These are phyloP conservation scores for Spiraea crenata DNA, from an alignment of 331 rosid genomes.

Conservation along the genomic window DNA sequence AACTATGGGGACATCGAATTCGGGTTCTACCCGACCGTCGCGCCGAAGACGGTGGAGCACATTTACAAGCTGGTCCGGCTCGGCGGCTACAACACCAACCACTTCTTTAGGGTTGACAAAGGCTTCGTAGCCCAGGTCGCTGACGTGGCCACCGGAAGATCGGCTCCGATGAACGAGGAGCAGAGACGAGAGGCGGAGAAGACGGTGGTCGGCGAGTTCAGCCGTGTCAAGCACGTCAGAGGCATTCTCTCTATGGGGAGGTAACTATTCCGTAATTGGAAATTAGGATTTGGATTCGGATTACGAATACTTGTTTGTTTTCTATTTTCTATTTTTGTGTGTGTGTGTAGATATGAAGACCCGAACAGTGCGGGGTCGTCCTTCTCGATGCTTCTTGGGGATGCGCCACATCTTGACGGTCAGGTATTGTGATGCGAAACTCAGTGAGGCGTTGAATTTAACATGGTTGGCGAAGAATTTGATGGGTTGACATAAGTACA, in stretches of 20 bases:
- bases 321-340: slow-evolving; percentile 1
- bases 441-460: not conserved
- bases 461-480: slow-evolving; percentile 19
- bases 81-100: slow-evolving; percentile 86
- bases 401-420: slow-evolving; percentile 94
- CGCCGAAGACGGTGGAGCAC: slow-evolving; percentile 91
- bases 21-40: slow-evolving; percentile 86
- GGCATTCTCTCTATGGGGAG: slow-evolving; percentile 99
- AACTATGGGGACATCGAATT: slow-evolving; percentile 94
- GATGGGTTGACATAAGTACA: slow-evolving; percentile 21
- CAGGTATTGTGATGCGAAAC: slow-evolving; percentile 38
- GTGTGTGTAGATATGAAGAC: slow-evolving; percentile 52
- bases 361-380: slow-evolving; percentile 87
- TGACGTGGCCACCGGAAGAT: slow-evolving; percentile 69
- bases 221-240: slow-evolving; percentile 78
- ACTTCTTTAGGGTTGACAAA: slow-evolving; percentile 93
- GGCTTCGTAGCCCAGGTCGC: slow-evolving; percentile 99
- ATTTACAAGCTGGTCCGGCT: slow-evolving; percentile 89
- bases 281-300: not conserved
- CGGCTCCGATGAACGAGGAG: slow-evolving; percentile 81
- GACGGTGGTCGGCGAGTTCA: slow-evolving; percentile 85
- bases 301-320: not conserved
- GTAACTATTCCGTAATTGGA: slow-evolving; percentile 23
- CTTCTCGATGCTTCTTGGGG: slow-evolving; percentile 84
- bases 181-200: slow-evolving; percentile 65